Evolutionary conservation across 176 grass and related monocot species (phyloP).

Genomic region (Ampelocalamus luodianensis): DNA sequence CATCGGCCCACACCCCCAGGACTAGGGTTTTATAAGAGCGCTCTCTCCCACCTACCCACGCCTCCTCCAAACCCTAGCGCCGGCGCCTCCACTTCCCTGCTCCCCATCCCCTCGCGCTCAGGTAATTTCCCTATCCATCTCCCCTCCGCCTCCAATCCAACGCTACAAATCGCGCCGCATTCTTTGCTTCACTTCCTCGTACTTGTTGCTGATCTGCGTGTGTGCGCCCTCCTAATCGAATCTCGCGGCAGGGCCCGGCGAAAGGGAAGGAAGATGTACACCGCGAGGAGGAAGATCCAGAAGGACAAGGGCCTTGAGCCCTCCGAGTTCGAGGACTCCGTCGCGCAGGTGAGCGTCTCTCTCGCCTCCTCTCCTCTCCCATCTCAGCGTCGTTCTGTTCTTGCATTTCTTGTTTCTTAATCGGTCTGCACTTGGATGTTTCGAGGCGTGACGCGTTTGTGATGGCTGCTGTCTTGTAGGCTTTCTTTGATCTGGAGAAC

Average conservation of each 20-base stretch:
- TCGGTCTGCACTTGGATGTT: not conserved
- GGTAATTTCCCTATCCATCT: constrained; percentile 32
- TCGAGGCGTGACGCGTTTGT: not conserved
- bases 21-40: constrained; percentile 54
- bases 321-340: constrained; percentile 86
- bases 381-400: too few species aligned
- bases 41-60: not conserved
- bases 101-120: constrained; percentile 32
- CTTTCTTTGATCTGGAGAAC: constrained; percentile 97
- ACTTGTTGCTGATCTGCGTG: constrained; percentile 22
- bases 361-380: not conserved
- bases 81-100: constrained; percentile 51
- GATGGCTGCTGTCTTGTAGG: constrained; percentile 36
- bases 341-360: constrained; percentile 68
- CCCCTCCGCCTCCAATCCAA: not conserved
- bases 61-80: constrained; percentile 47
- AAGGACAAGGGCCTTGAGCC: constrained; percentile 97
- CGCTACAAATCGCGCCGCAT: not conserved
- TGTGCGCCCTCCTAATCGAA: not conserved
- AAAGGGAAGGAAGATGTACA: constrained; percentile 76
- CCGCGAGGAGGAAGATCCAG: constrained; percentile 94
- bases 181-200: not conserved
- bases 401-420: not conserved
- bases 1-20: not conserved
- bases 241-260: constrained; percentile 36